Evolutionary conservation across 2,329 filamentous ascomycete species (phyloP), one percentile per base, ranked within the genome.

Genomic region (Pseudogymnoascus sp.): DNA sequence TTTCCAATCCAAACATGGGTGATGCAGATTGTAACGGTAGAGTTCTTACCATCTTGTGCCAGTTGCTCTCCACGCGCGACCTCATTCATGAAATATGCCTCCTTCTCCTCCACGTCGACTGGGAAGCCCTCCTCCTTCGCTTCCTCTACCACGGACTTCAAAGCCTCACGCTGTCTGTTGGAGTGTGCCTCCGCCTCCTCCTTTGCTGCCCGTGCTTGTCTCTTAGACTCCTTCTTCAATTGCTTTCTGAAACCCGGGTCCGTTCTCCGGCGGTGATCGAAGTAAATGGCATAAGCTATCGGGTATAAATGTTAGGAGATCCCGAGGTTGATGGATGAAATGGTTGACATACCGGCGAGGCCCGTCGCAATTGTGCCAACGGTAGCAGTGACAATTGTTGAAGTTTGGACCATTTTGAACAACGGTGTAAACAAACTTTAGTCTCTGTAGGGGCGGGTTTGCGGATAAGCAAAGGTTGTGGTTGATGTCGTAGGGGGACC

Each of bases 71-170:
- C 95, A 74, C 86, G 82, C 70, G 92, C 90, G 68, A 99, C 92
- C 78, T 96, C 91, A 75, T 91, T 88, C 86, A 97, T 96, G 79
- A 99, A 99, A 82, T 91, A 99, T 66, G 87, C 85, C 82, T 99
- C 95, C 75, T 91, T 92, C 80, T 96, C 92, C 76, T 97, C 93
- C 37, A 93, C 86, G 72, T 92, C 91, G 46, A 83, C 82, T 59
- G 95, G 95, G 83, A 96, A 97, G 64, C 93, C 95, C 77, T 96
- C 92, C 64, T 90, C 89, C 79, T 92, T 90, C 70, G 93, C 91
- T 71, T 89, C 84, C 70, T 91, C 86, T 59, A 97, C 89, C 61
- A 85, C 86, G 64, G 78, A 77, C 77, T 88, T 88, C 78, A 99
- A 90, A 70, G 82, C 80, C 75, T 90, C 83, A 73, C 88, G 86